Percentiles rank a stretch among this genome's conserved stretches.
Conservation (phyloP, 176 grass and related monocot species). For the Avena eriantha region DNA sequence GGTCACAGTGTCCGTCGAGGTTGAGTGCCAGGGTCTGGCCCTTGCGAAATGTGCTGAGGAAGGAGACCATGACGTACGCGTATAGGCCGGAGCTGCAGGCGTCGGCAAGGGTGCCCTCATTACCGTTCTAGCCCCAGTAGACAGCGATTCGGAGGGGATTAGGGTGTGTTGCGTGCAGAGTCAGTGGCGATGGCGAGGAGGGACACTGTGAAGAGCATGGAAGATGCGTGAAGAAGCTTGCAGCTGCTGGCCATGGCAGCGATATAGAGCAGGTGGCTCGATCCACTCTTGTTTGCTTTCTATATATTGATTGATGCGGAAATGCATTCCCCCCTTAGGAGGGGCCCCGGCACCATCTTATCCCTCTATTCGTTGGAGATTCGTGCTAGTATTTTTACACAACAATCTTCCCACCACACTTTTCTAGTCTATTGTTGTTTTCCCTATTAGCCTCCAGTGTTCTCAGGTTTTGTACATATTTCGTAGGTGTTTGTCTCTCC, state of each 20-base stretch:
- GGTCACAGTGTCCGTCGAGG: slow-evolving; percentile 48
- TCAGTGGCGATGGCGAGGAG: neutral
- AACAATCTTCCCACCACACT: too few species aligned
- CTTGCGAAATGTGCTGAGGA: slow-evolving; percentile 50
- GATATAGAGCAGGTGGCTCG: neutral
- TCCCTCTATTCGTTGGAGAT: too few species aligned
- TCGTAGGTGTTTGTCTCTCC: too few species aligned
- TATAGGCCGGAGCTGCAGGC: slow-evolving; percentile 46
- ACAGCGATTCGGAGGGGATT: slow-evolving; percentile 40
- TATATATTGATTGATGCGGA: neutral
- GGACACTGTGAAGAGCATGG: neutral
- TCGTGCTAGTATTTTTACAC: too few species aligned
- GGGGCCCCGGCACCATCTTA: too few species aligned
- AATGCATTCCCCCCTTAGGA: too few species aligned
- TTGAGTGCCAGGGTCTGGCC: slow-evolving; percentile 44
- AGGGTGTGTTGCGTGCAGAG: neutral
- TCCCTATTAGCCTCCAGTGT: too few species aligned
- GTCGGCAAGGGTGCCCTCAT: slow-evolving; percentile 48
- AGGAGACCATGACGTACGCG: slow-evolving; percentile 42
- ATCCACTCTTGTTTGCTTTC: neutral
- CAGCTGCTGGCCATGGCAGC: neutral
- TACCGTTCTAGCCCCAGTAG: slow-evolving; percentile 65
- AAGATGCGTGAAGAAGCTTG: slow-evolving; percentile 18
- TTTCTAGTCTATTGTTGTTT: too few species aligned
- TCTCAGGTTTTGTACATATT: too few species aligned